These are phyloP conservation scores for Citrus trifoliata DNA, from an alignment of 345 rosid species.

Conservation along the genomic window DNA sequence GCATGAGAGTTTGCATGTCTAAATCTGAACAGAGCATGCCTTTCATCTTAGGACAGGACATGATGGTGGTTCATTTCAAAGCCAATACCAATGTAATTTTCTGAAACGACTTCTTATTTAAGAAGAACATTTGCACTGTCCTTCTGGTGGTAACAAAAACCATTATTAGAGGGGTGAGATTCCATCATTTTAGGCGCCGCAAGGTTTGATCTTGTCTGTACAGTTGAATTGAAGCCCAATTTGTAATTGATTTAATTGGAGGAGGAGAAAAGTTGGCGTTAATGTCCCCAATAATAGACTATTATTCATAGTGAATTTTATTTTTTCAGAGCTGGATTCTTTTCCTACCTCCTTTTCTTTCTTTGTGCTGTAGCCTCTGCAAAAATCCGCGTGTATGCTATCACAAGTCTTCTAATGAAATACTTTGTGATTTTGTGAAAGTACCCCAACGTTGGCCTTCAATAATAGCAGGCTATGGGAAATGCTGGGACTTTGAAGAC, in stretches of 20 bases:
- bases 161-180: not conserved
- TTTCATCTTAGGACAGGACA: not conserved
- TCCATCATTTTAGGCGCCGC: conserved; percentile 14
- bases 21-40: not conserved
- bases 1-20: not conserved
- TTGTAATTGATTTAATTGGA: not conserved
- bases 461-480: conserved; percentile 58
- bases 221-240: conserved; percentile 20
- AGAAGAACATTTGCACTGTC: not conserved
- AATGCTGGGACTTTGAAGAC: conserved; percentile 38
- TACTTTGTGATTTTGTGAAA: not conserved
- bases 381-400: too few species aligned
- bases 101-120: not conserved
- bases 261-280: not conserved
- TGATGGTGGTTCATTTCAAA: conserved; percentile 6
- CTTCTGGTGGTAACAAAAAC: conserved; percentile 6
- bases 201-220: conserved; percentile 21
- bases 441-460: conserved; percentile 43
- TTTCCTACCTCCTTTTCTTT: not conserved
- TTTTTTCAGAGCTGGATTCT: conserved; percentile 7
- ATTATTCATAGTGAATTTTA: not conserved
- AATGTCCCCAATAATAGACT: not conserved
- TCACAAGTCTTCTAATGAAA: too few species aligned
- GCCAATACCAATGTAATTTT: not conserved
- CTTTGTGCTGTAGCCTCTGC: not conserved